A percentile compares a stretch with the other conserved stretches of the same genome.
phyloP scores from a whole-genome alignment of 345 rosid genomes.

The Trapa bicornis region DNA sequence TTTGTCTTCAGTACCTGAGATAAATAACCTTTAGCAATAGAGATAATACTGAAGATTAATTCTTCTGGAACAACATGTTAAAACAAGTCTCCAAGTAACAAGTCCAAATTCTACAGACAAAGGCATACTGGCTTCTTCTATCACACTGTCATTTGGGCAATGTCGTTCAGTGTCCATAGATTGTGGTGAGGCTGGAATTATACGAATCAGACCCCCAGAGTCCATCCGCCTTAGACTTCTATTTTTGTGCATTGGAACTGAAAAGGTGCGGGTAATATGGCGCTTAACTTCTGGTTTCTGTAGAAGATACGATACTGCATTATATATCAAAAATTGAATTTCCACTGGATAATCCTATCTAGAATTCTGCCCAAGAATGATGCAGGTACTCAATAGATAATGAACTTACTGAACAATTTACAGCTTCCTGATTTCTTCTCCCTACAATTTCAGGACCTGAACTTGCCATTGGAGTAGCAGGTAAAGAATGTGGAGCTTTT shows the following conservation, averaged over 20 bases:
- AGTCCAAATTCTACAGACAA: background rate
- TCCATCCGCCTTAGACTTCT: constrained; percentile 31
- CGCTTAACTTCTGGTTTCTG: constrained; percentile 25
- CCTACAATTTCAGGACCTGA: constrained; percentile 15
- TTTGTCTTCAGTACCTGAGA: constrained; percentile 21
- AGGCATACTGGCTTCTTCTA: constrained; percentile 20
- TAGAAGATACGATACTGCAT: background rate
- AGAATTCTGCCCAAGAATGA: background rate
- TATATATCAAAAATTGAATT: background rate
- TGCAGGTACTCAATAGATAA: background rate
- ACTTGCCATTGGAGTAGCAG: constrained; percentile 30
- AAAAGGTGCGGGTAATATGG: constrained; percentile 35
- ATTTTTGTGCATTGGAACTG: constrained; percentile 37
- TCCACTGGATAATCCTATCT: background rate
- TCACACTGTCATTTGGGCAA: constrained; percentile 13
- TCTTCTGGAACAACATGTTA: background rate
- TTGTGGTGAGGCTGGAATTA: constrained; percentile 28
- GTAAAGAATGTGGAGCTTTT: constrained; percentile 30
- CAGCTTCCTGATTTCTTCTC: constrained; percentile 10
- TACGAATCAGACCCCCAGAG: constrained; percentile 38
- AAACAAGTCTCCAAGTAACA: background rate
- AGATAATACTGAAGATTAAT: background rate
- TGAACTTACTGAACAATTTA: constrained; percentile 5
- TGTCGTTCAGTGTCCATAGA: constrained; percentile 13
- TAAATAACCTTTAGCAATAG: background rate